A percentile compares a stretch with the other conserved stretches of the same genome.
Evolutionary conservation across 2,329 filamentous ascomycete species (phyloP).

Genomic region (Botryotinia narcissicola): DNA sequence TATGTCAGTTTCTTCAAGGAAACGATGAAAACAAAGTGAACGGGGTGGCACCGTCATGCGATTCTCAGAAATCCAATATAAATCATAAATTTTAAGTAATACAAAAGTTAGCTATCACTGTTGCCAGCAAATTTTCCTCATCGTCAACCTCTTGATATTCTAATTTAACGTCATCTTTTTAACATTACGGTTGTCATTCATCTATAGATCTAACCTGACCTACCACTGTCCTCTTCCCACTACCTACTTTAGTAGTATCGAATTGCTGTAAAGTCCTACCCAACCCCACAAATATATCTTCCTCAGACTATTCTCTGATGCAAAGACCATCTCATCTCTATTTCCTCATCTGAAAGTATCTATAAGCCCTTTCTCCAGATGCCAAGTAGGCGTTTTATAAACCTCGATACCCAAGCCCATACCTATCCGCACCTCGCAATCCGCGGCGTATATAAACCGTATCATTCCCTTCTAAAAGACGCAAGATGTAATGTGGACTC

Average conservation of each 20-base stretch:
- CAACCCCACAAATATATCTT: not conserved
- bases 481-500: not conserved
- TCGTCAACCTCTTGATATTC: not conserved
- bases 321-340: not conserved
- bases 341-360: not conserved
- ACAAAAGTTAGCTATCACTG: too few relatives aligned
- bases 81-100: too few relatives aligned
- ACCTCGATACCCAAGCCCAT: not conserved
- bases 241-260: fast-evolving
- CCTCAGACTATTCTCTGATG: too few relatives aligned
- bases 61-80: too few relatives aligned
- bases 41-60: too few relatives aligned
- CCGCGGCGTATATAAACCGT: too few relatives aligned
- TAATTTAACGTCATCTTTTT: not conserved
- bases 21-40: too few relatives aligned
- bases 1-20: too few relatives aligned
- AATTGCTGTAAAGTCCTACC: not conserved
- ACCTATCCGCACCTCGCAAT: too few relatives aligned
- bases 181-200: not conserved
- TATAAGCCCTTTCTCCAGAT: not conserved
- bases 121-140: too few relatives aligned
- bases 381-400: not conserved
- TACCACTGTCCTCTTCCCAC: not conserved
- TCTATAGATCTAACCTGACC: not conserved
- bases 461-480: not conserved